Percentiles rank a stretch among this genome's conserved stretches.
These are phyloP conservation scores for Allomyces arbusculus DNA, from an alignment of 192 early-diverging fungal species.

Conservation along the genomic window DNA sequence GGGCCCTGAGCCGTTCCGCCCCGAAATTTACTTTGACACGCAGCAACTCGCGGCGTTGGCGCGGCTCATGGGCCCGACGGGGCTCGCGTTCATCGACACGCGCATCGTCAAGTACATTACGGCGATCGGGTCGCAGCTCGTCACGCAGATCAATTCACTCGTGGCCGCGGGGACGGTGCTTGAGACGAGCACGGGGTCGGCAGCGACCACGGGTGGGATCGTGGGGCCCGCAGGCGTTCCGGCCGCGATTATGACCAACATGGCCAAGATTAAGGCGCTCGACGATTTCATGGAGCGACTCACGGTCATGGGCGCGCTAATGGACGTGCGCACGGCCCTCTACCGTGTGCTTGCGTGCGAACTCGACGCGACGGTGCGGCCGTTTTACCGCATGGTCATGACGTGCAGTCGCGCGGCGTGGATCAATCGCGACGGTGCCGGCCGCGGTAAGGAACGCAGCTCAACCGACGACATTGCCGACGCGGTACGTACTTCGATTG, in stretches of 20 bases:
- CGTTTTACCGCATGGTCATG: not conserved
- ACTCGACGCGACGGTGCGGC: not conserved
- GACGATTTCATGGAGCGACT: not conserved
- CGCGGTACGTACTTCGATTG: not conserved
- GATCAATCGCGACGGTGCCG: not conserved
- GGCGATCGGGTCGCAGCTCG: not conserved
- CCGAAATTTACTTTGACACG: not conserved
- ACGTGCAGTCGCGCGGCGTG: not conserved
- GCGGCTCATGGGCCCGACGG: not conserved
- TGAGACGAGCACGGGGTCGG: too few relatives aligned
- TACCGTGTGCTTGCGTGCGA: not conserved
- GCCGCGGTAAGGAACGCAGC: not conserved
- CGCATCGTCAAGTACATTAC: not conserved
- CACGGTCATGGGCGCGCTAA: not conserved
- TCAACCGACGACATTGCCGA: not conserved
- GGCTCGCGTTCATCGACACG: not conserved
- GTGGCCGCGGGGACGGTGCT: not conserved
- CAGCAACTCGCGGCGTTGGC: not conserved
- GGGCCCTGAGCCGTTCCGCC: not conserved
- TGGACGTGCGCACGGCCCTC: not conserved
- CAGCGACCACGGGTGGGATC: too few relatives aligned
- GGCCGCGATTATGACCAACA: not conserved
- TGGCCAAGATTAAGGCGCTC: not conserved
- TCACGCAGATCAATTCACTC: not conserved
- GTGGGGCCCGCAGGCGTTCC: not conserved